Base-by-base conservation (phyloP, 768 basidiomycete genomes). In the Lactifluus echinatus region DNA sequence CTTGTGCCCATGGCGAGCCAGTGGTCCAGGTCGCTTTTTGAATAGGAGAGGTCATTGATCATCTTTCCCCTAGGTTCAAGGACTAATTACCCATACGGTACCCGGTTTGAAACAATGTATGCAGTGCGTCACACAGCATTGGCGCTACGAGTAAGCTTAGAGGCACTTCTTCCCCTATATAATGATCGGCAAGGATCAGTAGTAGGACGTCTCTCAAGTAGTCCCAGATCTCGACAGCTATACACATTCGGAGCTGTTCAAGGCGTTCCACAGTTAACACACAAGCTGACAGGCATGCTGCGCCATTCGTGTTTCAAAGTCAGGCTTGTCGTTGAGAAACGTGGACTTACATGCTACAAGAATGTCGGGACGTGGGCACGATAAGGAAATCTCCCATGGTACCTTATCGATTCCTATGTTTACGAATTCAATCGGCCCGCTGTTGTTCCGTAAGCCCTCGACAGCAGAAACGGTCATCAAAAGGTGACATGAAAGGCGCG, bases 1-100 rank as follows among this genome's bases (percentile, higher is more conserved):
- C 75, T 17, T 69, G 65, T 2, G 80, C 77, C 79, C 83, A 84
- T 2, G 80, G 79, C 15, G 80, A 80, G 39, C 65, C 66, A 15
- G 65, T 17, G 26, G 60, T 39, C 50, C 58, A 66, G 7, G 48
- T 43, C 17, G 34, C 67, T 68, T 53, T 53, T 39, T n/a, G 28
- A 4, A 8, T 26, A 56, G 31, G 11, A 8, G 17, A 49, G n/a
- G 28, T 31, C 33, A 40, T 21, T 3, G 47, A 50, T 23, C 52
- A 42, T 29, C 15, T 24, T 44, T 19, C 7, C 29, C 28, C 12
- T 28, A 37, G 47, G 17, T 23, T 24, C 26, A 47, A 36, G 24
- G 56, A 46, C 19, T 23, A n/a, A 49, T 57, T 56, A 63, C 63
- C 47, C 21, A 62, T 50, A 52, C 29, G 45, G 23, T 19, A 40